Evolutionary conservation across 208 protist genomes (phyloP), one percentile per base, ranked within the genome.

Genomic region (Trypanosoma cruzi): DNA sequence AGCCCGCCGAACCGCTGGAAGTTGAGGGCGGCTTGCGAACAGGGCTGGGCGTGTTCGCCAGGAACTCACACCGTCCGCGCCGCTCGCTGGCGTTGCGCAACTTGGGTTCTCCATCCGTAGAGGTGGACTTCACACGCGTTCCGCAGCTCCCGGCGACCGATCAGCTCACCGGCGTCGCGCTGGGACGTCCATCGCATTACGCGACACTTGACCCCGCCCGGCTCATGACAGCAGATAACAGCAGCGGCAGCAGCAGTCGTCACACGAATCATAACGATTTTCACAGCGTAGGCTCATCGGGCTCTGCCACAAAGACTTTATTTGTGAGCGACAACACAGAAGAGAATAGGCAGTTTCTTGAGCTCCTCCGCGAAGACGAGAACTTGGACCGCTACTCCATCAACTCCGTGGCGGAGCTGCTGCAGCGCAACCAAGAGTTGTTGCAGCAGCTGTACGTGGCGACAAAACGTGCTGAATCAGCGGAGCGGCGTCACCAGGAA

Each of bases 391-490:
- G 77, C 11, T 94, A 80, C 72, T 87, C 81, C 48, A 66, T 88
- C 36, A 86, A 94, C 75, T 80, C 75, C 14, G 83, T 94, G 6
- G 54, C 73, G 4, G 82, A 94, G 58, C 60, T 94, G 11, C 57
- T 94, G 20, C 52, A 78, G 59, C 89, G 89, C 36, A 94, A 94
- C 65, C 85, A 92, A 72, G 85, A 94, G 62, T 73, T 94, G 7
- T 53, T 90, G 50, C 62, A 80, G 70, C 83, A 94, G 69, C 76
- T 94, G 44, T 92, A 92, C 67, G 53, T 69, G 4, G 64, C 50
- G 2, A 87, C 84, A 36, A 84, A 89, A 67, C 80, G 66, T 26
- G 73, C 54, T 1, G 40, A 62, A 8, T 13, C 1, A 0, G 54
- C 22, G 22, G 60, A 62, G 31, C 22, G 64, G 48, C 28, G 3